phyloP scores from a whole-genome alignment of 2,329 filamentous ascomycete species.

The Epichloe aotearoae region DNA sequence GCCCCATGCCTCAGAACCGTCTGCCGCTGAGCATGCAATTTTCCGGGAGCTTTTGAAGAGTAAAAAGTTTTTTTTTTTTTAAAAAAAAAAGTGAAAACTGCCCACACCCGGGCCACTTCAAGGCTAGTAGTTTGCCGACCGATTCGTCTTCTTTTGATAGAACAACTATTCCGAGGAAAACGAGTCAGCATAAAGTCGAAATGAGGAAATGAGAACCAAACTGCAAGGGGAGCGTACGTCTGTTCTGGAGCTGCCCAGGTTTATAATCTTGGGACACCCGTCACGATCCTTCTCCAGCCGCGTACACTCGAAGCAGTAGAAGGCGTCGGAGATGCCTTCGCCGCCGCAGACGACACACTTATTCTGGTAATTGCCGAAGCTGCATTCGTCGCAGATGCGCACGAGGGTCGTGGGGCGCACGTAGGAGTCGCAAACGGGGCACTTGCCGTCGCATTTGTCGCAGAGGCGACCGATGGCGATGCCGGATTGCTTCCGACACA shows the following conservation, averaged over 20 bases:
- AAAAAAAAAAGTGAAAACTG: slow-evolving; percentile 5
- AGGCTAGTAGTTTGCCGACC: slow-evolving; percentile 41
- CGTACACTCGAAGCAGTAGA: slow-evolving; percentile 99
- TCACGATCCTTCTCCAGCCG: slow-evolving; percentile 92
- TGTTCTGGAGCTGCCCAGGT: slow-evolving; percentile 86
- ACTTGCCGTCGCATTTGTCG: slow-evolving; percentile 99
- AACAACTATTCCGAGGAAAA: slow-evolving; percentile 31
- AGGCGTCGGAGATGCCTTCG: slow-evolving; percentile 94
- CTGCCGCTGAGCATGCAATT: background rate
- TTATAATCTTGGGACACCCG: slow-evolving; percentile 98
- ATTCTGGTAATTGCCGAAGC: slow-evolving; percentile 99
- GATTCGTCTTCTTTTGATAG: slow-evolving; percentile 56
- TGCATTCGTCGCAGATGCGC: slow-evolving; percentile 98
- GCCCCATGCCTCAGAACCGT: background rate
- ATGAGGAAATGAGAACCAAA: background rate
- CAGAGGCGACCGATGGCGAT: slow-evolving; percentile 97
- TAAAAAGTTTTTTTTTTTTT: no score
- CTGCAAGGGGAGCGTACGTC: slow-evolving; percentile 47
- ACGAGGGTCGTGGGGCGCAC: slow-evolving; percentile 94
- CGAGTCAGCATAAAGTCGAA: background rate
- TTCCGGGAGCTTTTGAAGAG: background rate
- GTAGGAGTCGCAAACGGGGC: slow-evolving; percentile 97
- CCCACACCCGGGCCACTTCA: slow-evolving; percentile 36
- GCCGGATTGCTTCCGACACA: slow-evolving; percentile 97
- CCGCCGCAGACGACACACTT: slow-evolving; percentile 98